phyloP scores from a whole-genome alignment of 192 early-diverging fungal species.

The Entomortierella lignicola region DNA sequence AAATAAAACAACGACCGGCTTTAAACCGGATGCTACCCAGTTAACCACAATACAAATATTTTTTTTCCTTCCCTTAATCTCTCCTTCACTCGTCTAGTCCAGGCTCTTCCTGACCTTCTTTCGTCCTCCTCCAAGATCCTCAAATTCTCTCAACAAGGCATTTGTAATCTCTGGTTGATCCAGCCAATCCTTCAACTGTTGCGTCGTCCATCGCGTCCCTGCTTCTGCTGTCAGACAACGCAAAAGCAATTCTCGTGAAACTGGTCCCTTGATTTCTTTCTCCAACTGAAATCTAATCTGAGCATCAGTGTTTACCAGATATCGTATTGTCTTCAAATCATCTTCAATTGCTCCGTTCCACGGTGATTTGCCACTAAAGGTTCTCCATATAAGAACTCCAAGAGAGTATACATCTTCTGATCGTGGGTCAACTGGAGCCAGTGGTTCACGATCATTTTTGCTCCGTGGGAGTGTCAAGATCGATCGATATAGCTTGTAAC shows the following conservation, averaged over 20 bases:
- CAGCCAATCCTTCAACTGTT: slow-evolving; percentile 61
- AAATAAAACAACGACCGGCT: neutral
- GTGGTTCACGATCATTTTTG: slow-evolving; percentile 56
- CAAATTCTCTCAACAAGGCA: slow-evolving; percentile 64
- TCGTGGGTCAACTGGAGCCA: slow-evolving; percentile 61
- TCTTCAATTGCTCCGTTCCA: slow-evolving; percentile 71
- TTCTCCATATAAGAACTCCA: slow-evolving; percentile 70
- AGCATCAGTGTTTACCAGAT: slow-evolving; percentile 58
- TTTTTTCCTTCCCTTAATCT: neutral
- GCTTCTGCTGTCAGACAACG: slow-evolving; percentile 58
- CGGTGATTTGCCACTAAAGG: slow-evolving; percentile 68
- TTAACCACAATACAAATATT: no score
- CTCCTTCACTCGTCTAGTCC: slow-evolving; percentile 13
- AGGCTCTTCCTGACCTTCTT: slow-evolving; percentile 49
- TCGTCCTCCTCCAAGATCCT: slow-evolving; percentile 44
- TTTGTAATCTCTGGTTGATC: slow-evolving; percentile 49
- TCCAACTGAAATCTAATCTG: slow-evolving; percentile 64
- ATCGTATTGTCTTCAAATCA: slow-evolving; percentile 64
- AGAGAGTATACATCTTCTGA: slow-evolving; percentile 68
- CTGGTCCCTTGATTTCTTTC: slow-evolving; percentile 54
- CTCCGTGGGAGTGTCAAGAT: slow-evolving; percentile 66
- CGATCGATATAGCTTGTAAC: slow-evolving; percentile 68
- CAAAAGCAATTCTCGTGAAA: slow-evolving; percentile 57
- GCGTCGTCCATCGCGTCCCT: slow-evolving; percentile 56
- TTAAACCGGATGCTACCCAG: no score